These are phyloP conservation scores for Terfezia claveryi DNA, from an alignment of 495 filamentous ascomycete species.

Conservation along the genomic window DNA sequence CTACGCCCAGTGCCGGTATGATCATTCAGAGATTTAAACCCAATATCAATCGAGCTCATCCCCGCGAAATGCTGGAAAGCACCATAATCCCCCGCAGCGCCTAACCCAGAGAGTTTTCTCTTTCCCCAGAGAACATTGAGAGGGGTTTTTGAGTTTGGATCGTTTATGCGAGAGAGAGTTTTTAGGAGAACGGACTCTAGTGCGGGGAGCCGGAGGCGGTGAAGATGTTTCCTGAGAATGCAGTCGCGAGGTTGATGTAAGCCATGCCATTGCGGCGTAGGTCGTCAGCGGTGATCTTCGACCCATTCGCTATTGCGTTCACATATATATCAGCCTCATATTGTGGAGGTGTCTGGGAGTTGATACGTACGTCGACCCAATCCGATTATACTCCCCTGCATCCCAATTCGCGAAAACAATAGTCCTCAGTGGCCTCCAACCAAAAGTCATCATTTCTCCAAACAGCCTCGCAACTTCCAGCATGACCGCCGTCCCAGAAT, in stretches of 20 bases:
- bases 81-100: slow-evolving; percentile 69
- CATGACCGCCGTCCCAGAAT: slow-evolving; percentile 76
- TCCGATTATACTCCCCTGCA: slow-evolving; percentile 74
- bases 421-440: slow-evolving; percentile 79
- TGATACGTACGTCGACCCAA: slow-evolving; percentile 50
- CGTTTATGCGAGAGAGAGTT: slow-evolving; percentile 46
- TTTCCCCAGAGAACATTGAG: slow-evolving; percentile 51
- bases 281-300: slow-evolving; percentile 38
- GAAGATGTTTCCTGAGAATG: slow-evolving; percentile 52
- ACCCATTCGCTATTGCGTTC: slow-evolving; percentile 45
- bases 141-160: slow-evolving; percentile 47
- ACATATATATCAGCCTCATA: neutral
- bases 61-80: slow-evolving; percentile 90
- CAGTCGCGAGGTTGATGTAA: slow-evolving; percentile 85
- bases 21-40: slow-evolving; percentile 45
- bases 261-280: slow-evolving; percentile 44
- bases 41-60: slow-evolving; percentile 67
- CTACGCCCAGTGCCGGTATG: slow-evolving; percentile 34
- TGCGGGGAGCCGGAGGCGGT: slow-evolving; percentile 50
- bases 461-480: slow-evolving; percentile 70
- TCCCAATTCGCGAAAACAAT: slow-evolving; percentile 96
- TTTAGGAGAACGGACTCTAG: slow-evolving; percentile 49
- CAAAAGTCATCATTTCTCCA: slow-evolving; percentile 45
- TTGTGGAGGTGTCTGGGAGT: neutral
- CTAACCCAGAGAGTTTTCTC: slow-evolving; percentile 38